Conservation (phyloP, 164 flowering plant genomes). For the Annona squamosa region DNA sequence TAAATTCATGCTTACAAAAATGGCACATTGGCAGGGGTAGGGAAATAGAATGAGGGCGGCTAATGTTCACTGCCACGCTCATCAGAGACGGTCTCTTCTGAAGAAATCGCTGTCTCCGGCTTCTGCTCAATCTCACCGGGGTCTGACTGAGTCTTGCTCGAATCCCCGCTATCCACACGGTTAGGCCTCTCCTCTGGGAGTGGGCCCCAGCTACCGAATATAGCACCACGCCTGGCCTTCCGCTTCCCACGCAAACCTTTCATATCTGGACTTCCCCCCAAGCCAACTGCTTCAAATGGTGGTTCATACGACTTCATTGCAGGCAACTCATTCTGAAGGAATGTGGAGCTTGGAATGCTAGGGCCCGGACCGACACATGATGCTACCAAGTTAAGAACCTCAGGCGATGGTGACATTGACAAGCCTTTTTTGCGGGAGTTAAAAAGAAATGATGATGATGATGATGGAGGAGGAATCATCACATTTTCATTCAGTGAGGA, state of each 20-base stretch:
- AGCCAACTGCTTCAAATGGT: constrained; percentile 14
- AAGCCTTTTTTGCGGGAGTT: constrained; percentile 23
- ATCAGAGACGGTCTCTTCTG: constrained; percentile 64
- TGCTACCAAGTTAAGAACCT: constrained; percentile 54
- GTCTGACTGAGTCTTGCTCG: constrained; percentile 46
- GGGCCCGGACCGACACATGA: constrained; percentile 56
- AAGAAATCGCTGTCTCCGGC: constrained; percentile 38
- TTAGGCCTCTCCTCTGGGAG: constrained; percentile 15
- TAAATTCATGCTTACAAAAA: constrained; percentile 45
- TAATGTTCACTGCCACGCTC: constrained; percentile 31
- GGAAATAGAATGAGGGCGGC: constrained; percentile 19
- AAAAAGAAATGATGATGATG: constrained; percentile 21
- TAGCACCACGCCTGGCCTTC: constrained; percentile 17
- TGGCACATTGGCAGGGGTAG: constrained; percentile 15
- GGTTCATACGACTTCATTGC: constrained; percentile 12
- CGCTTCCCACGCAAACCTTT: constrained; percentile 18
- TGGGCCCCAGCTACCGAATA: constrained; percentile 10
- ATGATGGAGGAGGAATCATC: constrained; percentile 23
- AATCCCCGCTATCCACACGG: constrained; percentile 38
- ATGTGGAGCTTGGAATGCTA: constrained; percentile 23
- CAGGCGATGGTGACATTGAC: constrained; percentile 59
- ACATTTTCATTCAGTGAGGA: constrained; percentile 21
- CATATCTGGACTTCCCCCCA: constrained; percentile 13
- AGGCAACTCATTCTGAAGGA: constrained; percentile 23
- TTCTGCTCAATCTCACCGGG: constrained; percentile 22